A percentile compares a stretch with the other conserved stretches of the same genome.
These are phyloP conservation scores for Trichoderma atrobrunneum DNA, from an alignment of 2,329 filamentous ascomycete species.

Conservation along the genomic window DNA sequence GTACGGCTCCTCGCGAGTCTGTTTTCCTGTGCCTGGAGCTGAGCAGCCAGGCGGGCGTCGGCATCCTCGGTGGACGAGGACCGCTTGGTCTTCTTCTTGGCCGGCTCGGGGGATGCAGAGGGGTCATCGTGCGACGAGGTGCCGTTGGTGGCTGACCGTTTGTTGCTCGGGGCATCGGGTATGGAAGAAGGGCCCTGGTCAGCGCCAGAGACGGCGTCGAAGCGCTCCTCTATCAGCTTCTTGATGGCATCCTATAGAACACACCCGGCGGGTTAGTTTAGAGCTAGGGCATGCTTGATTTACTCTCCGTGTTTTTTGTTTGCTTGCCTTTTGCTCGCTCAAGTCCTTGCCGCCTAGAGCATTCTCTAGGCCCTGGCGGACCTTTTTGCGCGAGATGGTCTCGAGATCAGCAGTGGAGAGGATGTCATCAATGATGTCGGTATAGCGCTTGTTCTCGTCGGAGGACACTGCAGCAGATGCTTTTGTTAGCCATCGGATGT, in stretches of 20 bases:
- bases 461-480: slow-evolving; percentile 42
- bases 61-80: slow-evolving; percentile 63
- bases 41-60: slow-evolving; percentile 82
- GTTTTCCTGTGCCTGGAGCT: slow-evolving; percentile 91
- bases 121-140: slow-evolving; percentile 41
- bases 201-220: slow-evolving; percentile 62
- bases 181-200: slow-evolving; percentile 39
- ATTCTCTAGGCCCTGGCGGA: slow-evolving; percentile 55
- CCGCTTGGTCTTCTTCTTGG: slow-evolving; percentile 66
- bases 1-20: slow-evolving; percentile 62
- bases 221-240: slow-evolving; percentile 68
- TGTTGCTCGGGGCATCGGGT: slow-evolving; percentile 32
- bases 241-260: slow-evolving; percentile 62
- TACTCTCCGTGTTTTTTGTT: not conserved
- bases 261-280: not conserved
- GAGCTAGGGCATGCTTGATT: not conserved
- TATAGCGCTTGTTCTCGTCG: slow-evolving; percentile 53
- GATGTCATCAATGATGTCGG: slow-evolving; percentile 58
- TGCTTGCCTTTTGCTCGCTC: slow-evolving; percentile 54
- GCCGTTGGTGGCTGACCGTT: slow-evolving; percentile 37
- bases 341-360: slow-evolving; percentile 57
- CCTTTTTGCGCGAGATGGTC: slow-evolving; percentile 63
- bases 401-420: slow-evolving; percentile 56
- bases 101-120: slow-evolving; percentile 45
- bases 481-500: not conserved